These are phyloP conservation scores for Coffea eugenioides DNA, from an alignment of 257 asterid species.

Conservation along the genomic window DNA sequence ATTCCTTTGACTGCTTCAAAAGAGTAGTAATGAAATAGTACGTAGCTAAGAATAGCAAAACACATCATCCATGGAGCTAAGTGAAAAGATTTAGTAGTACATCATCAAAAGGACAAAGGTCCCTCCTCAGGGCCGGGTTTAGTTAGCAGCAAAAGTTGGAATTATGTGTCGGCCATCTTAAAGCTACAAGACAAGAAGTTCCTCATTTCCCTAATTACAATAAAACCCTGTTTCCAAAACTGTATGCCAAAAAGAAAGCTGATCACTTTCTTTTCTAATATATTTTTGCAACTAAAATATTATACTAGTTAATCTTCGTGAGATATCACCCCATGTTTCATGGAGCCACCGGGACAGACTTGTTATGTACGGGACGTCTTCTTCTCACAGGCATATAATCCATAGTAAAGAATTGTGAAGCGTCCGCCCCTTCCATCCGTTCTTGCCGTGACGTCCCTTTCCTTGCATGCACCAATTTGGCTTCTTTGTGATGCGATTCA, in stretches of 20 bases:
- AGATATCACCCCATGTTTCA: slow-evolving; percentile 29
- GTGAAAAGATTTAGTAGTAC: slow-evolving; percentile 18
- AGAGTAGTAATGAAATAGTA: neutral
- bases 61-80: slow-evolving; percentile 17
- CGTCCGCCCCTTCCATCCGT: slow-evolving; percentile 40
- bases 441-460: slow-evolving; percentile 49
- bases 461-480: slow-evolving; percentile 29
- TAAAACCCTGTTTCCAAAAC: slow-evolving; percentile 13
- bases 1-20: neutral
- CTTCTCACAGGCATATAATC: slow-evolving; percentile 63
- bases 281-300: neutral
- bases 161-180: slow-evolving; percentile 51
- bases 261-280: neutral
- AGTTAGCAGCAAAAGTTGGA: slow-evolving; percentile 37
- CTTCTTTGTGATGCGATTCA: slow-evolving; percentile 26
- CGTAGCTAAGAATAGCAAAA: neutral
- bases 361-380: slow-evolving; percentile 78
- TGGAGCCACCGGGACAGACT: slow-evolving; percentile 48
- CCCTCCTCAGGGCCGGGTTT: neutral
- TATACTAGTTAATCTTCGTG: neutral
- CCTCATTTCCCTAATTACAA: slow-evolving; percentile 43
- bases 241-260: neutral
- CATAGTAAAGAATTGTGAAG: slow-evolving; percentile 58
- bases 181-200: slow-evolving; percentile 34
- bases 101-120: neutral